Evolutionary conservation across 2,329 filamentous ascomycete species (phyloP).

Genomic region (Amesomyces nigricolor): DNA sequence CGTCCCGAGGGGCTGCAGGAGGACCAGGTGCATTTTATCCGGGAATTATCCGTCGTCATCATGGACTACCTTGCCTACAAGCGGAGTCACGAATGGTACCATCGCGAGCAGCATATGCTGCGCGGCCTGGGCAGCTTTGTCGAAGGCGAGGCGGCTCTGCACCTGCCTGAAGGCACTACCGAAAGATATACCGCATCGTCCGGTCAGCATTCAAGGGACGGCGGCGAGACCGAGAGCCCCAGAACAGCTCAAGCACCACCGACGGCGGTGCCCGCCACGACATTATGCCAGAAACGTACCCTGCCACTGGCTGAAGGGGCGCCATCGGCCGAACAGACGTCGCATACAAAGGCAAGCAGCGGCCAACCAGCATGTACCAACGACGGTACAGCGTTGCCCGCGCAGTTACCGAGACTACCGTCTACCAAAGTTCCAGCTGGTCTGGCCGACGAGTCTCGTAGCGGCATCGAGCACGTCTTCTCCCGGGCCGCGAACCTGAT

Average conservation of each 20-base stretch:
- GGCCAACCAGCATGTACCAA: too few species aligned
- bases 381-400: too few species aligned
- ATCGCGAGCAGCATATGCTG: conserved; percentile 34
- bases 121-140: conserved; percentile 27
- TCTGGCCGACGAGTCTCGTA: not conserved
- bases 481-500: conserved; percentile 40
- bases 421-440: conserved; percentile 15
- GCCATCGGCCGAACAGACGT: too few species aligned
- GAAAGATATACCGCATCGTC: not conserved
- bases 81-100: conserved; percentile 26
- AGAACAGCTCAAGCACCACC: too few species aligned
- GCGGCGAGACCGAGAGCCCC: too few species aligned
- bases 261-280: too few species aligned
- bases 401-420: not conserved
- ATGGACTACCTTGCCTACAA: conserved; percentile 35
- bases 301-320: too few species aligned
- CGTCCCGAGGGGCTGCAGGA: conserved; percentile 25
- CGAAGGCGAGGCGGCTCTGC: conserved; percentile 21
- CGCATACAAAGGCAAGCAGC: too few species aligned
- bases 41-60: conserved; percentile 29
- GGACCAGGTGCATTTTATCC: conserved; percentile 28
- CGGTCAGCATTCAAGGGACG: not conserved
- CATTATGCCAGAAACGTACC: too few species aligned
- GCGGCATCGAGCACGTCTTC: not conserved
- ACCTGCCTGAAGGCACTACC: not conserved